Base-by-base conservation (phyloP, 1,284 basidiomycete genomes). In the Afroboletus lepidellus region DNA sequence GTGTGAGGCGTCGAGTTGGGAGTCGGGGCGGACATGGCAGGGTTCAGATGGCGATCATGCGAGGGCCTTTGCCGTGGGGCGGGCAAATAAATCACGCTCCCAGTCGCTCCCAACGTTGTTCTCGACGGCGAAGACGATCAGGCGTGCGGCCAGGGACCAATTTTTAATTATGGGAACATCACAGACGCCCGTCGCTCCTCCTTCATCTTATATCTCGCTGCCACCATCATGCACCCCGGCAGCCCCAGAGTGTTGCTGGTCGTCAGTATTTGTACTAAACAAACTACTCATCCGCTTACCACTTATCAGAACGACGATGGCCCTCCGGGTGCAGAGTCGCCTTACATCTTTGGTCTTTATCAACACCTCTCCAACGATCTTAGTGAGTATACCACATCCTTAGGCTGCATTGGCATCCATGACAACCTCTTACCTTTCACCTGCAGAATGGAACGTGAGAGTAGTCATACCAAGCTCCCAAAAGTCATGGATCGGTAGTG, bases 381-480 rank as follows among this genome's bases (percentile, higher is more conserved):
- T 21, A 87, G 88, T 87, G 61, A 55, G 67, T 57, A 38, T 25
- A 32, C 24, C 13, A 21, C 36, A 30, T 34, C 46, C 39, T 37
- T 30, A 24, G 13, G 12, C 21, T 21, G 24, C 37, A 46, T 16
- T 38, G 20, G 39, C 49, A n/a, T 48, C 44, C 55, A 49, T 43
- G 45, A 53, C 44, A 41, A 56, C 30, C 37, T 37, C 42, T 51
- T 27, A 50, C 38, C 38, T 8, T 23, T 33, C 16, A 38, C 37
- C 29, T 51, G 85, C 36, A 53, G 89, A 87, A 5, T 94, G 90
- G 89, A 80, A 92, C 59, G 90, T 97, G 37, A 87, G 85, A 60
- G 93, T 97, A 3, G 92, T 96, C 52, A 74, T 96, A 16, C 94
- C 94, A 2, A 87, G 85, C 59, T 80, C 85, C 16, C 94, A 97